These are phyloP conservation scores for Alliaria petiolata DNA, from an alignment of 345 rosid genomes.

Conservation along the genomic window DNA sequence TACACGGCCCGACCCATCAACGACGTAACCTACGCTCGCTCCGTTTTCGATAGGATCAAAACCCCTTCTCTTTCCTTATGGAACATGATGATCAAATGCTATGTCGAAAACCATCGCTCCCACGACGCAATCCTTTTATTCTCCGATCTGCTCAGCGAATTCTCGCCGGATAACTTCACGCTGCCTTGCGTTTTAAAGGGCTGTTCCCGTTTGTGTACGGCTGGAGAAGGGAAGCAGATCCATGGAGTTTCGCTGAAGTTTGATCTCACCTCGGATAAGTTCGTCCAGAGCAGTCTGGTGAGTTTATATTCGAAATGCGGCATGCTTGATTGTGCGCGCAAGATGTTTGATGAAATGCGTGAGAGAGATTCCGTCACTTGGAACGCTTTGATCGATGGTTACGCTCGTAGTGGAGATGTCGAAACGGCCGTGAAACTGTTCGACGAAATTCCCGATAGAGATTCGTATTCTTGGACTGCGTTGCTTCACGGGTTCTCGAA, in stretches of 20 bases:
- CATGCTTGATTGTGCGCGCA: slow-evolving; percentile 34
- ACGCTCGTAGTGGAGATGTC: slow-evolving; percentile 40
- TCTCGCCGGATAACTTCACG: slow-evolving; percentile 44
- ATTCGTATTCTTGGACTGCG: slow-evolving; percentile 45
- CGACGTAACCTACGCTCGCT: slow-evolving; percentile 41
- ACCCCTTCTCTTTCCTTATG: slow-evolving; percentile 35
- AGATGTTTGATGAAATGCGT: slow-evolving; percentile 42
- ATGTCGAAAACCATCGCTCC: slow-evolving; percentile 41
- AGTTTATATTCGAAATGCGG: slow-evolving; percentile 46
- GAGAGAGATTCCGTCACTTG: slow-evolving; percentile 43
- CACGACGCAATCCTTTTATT: slow-evolving; percentile 44
- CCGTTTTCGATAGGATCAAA: slow-evolving; percentile 39
- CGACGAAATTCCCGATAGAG: slow-evolving; percentile 45
- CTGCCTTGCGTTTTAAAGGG: slow-evolving; percentile 53
- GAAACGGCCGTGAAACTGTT: slow-evolving; percentile 41
- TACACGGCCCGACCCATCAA: slow-evolving; percentile 36
- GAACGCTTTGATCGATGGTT: slow-evolving; percentile 52
- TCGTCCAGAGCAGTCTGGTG: slow-evolving; percentile 55
- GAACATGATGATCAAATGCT: slow-evolving; percentile 46
- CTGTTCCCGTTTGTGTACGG: slow-evolving; percentile 40
- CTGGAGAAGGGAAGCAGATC: slow-evolving; percentile 53
- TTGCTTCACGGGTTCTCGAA: slow-evolving; percentile 49
- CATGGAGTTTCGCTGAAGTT: slow-evolving; percentile 53
- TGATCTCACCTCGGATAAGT: slow-evolving; percentile 46
- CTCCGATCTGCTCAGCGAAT: slow-evolving; percentile 20